Conservation (phyloP, 495 filamentous ascomycete genomes). For the Penicillium simplicissimum region DNA sequence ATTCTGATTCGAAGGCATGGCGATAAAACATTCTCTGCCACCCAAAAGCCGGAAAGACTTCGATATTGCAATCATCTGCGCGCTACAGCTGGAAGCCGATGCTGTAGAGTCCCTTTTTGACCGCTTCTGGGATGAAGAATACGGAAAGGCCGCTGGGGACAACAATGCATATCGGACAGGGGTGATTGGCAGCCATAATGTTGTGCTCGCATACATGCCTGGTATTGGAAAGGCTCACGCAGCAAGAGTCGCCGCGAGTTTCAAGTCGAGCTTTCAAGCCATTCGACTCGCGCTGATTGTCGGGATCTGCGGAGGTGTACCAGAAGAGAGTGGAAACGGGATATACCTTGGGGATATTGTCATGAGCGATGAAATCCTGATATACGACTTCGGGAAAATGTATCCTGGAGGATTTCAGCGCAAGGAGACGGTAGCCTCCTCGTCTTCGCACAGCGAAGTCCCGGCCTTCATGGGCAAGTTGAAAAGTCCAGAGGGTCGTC, state of each 20-base stretch:
- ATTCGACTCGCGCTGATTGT: conserved; percentile 2
- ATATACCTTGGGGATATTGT: conserved; percentile 13
- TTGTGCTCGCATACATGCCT: conserved; percentile 28
- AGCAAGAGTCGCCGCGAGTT: conserved; percentile 12
- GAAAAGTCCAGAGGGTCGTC: not conserved
- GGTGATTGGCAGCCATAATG: conserved; percentile 27
- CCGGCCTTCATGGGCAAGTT: conserved; percentile 1
- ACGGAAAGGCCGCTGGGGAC: conserved; percentile 14
- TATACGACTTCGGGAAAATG: conserved; percentile 8
- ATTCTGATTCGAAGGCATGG: not conserved
- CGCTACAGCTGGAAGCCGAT: conserved; percentile 14
- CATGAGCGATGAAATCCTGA: conserved; percentile 1
- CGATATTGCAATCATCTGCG: conserved; percentile 21
- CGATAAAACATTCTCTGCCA: not conserved
- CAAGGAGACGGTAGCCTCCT: not conserved
- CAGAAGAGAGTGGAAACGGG: not conserved
- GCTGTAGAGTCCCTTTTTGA: conserved; percentile 21
- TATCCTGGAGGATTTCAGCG: not conserved
- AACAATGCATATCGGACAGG: conserved; percentile 28
- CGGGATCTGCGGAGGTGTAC: not conserved
- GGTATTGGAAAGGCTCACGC: conserved; percentile 23
- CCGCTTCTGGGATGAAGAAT: conserved; percentile 8
- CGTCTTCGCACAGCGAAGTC: not conserved
- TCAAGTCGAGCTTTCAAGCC: not conserved
- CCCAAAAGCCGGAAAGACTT: conserved; percentile 11